Evolutionary conservation across 2,329 filamentous ascomycete species (phyloP).

Genomic region (Knoxdaviesia capensis): DNA sequence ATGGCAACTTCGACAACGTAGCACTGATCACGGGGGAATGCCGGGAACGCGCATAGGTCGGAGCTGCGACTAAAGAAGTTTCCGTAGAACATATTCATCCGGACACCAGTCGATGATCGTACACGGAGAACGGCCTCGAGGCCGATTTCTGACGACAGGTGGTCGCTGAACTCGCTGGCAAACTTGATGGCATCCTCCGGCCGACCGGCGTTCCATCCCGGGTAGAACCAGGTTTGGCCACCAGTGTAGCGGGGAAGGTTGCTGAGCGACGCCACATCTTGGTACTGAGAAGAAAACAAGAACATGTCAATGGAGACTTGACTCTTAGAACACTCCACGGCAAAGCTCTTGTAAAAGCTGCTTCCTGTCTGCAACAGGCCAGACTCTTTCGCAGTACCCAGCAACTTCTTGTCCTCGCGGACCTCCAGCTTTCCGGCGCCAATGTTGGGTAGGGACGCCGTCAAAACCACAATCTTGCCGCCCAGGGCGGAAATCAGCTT

Average conservation of each 20-base stretch:
- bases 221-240: constrained; percentile 96
- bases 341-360: constrained; percentile 98
- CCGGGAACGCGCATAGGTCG: constrained; percentile 92
- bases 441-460: constrained; percentile 73
- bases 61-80: constrained; percentile 99
- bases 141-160: constrained; percentile 89
- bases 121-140: constrained; percentile 91
- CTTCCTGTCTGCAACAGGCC: constrained; percentile 75
- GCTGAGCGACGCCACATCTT: constrained; percentile 90
- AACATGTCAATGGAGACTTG: constrained; percentile 99
- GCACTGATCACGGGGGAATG: constrained; percentile 90
- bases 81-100: constrained; percentile 96
- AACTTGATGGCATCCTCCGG: constrained; percentile 96
- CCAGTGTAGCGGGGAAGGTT: constrained; percentile 92
- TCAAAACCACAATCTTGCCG: constrained; percentile 85
- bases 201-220: constrained; percentile 87
- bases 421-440: constrained; percentile 80
- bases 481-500: constrained; percentile 89
- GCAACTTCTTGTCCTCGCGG: constrained; percentile 87
- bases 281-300: constrained; percentile 85
- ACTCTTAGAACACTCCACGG: constrained; percentile 95
- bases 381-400: constrained; percentile 86
- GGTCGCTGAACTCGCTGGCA: constrained; percentile 89
- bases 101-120: constrained; percentile 77
- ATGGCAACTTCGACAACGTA: constrained; percentile 98